phyloP scores from a whole-genome alignment of 2,329 filamentous ascomycete genomes.

The Penicillium sp. region DNA sequence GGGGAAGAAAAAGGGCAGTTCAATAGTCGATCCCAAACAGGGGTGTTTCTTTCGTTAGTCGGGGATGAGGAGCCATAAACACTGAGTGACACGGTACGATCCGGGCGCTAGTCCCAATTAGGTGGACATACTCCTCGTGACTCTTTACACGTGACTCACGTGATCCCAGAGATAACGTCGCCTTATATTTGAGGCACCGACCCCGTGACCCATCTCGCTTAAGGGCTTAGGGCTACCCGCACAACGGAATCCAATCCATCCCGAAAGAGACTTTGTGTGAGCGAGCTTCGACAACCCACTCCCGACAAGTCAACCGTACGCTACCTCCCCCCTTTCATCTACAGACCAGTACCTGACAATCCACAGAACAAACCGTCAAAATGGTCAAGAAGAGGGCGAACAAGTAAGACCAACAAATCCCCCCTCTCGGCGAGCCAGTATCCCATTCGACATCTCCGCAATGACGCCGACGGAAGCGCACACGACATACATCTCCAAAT shows the following conservation, averaged over 20 bases:
- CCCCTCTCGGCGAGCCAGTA: slow-evolving; percentile 17
- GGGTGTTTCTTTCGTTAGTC: slow-evolving; percentile 16
- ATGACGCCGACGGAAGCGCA: slow-evolving; percentile 17
- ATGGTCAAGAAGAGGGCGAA: slow-evolving; percentile 70
- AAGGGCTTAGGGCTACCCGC: slow-evolving; percentile 34
- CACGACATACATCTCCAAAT: slow-evolving; percentile 3
- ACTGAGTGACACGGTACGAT: slow-evolving; percentile 14
- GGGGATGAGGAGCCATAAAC: slow-evolving; percentile 16
- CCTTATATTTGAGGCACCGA: slow-evolving; percentile 1
- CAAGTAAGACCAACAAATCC: slow-evolving; percentile 49
- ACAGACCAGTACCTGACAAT: slow-evolving; percentile 24
- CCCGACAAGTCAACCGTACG: slow-evolving; percentile 36
- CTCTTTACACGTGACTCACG: slow-evolving; percentile 9
- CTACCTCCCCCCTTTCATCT: slow-evolving; percentile 20
- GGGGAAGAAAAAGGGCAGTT: slow-evolving; percentile 22
- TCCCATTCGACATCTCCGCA: slow-evolving; percentile 24
- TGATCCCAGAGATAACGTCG: not conserved
- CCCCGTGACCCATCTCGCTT: slow-evolving; percentile 32
- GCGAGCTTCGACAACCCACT: slow-evolving; percentile 34
- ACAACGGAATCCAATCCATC: slow-evolving; percentile 32
- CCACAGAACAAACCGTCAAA: slow-evolving; percentile 46
- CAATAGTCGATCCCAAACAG: slow-evolving; percentile 21
- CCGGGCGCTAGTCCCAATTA: slow-evolving; percentile 17
- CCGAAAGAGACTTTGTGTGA: slow-evolving; percentile 26
- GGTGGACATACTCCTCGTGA: slow-evolving; percentile 8